Evolutionary conservation across 2,329 filamentous ascomycete species (phyloP), one percentile per base, ranked within the genome.

Genomic region (Aspergillus tanneri): DNA sequence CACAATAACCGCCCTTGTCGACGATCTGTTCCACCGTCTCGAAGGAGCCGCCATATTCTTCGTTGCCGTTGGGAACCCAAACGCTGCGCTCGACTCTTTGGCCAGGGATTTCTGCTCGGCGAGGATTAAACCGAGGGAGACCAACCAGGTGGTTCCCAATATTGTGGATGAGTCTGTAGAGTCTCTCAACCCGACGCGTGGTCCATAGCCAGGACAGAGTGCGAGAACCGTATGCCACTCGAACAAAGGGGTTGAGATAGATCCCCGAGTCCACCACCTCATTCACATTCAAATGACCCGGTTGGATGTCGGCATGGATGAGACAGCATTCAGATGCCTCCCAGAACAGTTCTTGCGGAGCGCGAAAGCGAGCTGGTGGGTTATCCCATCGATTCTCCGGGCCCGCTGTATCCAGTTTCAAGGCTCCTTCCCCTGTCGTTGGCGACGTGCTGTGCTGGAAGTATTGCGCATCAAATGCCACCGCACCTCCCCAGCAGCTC

Each of bases 401-500:
- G 3, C 21, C 21, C 21, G 9, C 21, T 2, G 19, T 28, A 28
- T 28, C 25, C 25, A n/a, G n/a, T n/a, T n/a, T 14, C 28, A 32
- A n/a, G 28, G 28, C 32, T 16, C 32, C 30, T 12, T 37, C 36
- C 5, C 43, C 50, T 23, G 46, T 37, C 8, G 42, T 42, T 3
- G 46, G 46, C 12, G 24, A 37, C 32, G 19, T 35, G 22, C 6
- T 59, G 69, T 50, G 10, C 27, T 76, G 74, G 56, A 77, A 75
- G 41, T 70, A 75, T 27, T 59, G 65, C 8, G 73, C 73, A 53
- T 77, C 73, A 52, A 76, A 77, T 12, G 74, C 73, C 19, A 75
- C 84, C 80, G 90, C 89, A 18, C 87, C 87, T 43, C 86, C 85
- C 87, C 87, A 90, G 68, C 87, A 90, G 54, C 83, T 84, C 58